Percentiles rank a stretch among this genome's conserved stretches.
Evolutionary conservation across 1,284 basidiomycete genomes (phyloP).

Genomic region (Ceratobasidium sp.): DNA sequence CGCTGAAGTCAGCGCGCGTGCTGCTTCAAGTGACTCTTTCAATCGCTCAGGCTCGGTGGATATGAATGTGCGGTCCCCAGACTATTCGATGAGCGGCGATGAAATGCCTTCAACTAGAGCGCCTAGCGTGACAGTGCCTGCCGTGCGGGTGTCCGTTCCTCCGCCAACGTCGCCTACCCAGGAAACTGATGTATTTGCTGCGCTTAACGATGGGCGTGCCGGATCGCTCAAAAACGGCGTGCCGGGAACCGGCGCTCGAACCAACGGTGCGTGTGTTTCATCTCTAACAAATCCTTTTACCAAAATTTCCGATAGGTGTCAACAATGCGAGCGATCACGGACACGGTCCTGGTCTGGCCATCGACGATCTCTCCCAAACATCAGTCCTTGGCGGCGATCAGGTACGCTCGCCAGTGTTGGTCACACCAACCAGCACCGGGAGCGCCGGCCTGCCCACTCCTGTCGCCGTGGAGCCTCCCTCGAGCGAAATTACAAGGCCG

Average conservation of each 20-base stretch:
- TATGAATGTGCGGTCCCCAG: not conserved
- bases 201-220: not conserved
- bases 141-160: slow-evolving; percentile 22
- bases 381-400: not conserved
- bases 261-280: not conserved
- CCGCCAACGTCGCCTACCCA: not conserved
- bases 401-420: slow-evolving; percentile 18
- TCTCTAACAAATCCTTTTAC: not conserved
- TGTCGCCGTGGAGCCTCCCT: slow-evolving; percentile 1
- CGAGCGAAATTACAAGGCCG: not conserved
- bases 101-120: not conserved
- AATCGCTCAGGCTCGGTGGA: not conserved
- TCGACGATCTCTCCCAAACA: not conserved
- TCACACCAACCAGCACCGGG: slow-evolving; percentile 29
- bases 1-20: not conserved
- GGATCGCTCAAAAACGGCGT: not conserved
- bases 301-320: slow-evolving; percentile 10
- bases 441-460: slow-evolving; percentile 24
- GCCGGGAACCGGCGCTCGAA: not conserved
- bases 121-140: slow-evolving; percentile 4
- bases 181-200: slow-evolving; percentile 8
- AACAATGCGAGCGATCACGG: not conserved
- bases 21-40: not conserved
- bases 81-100: slow-evolving; percentile 7
- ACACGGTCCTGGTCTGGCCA: not conserved